Conservation (phyloP, 148 eudicot genomes). For the Heliosperma pusillum region DNA sequence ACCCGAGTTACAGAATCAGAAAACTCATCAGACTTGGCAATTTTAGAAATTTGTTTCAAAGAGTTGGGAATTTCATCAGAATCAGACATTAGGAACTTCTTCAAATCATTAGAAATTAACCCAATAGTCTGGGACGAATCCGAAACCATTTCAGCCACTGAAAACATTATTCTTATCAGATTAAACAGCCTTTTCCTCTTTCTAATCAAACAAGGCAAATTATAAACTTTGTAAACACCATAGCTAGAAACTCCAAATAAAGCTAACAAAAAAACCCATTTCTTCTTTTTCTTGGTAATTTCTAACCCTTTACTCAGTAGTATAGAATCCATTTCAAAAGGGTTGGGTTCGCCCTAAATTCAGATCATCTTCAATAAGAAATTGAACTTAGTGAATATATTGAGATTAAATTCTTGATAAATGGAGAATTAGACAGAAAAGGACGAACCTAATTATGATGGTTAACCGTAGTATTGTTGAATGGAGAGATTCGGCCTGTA, state of each 20-base stretch:
- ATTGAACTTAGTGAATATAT: not conserved
- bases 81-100: conserved; percentile 60
- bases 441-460: conserved; percentile 16
- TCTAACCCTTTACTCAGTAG: conserved; percentile 41
- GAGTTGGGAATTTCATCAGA: conserved; percentile 76
- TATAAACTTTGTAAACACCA: conserved; percentile 59
- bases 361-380: not conserved
- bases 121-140: conserved; percentile 64
- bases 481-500: not conserved
- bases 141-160: conserved; percentile 55
- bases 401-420: not conserved
- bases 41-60: conserved; percentile 69
- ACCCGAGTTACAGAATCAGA: conserved; percentile 50
- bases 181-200: conserved; percentile 49
- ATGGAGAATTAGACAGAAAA: conserved; percentile 12
- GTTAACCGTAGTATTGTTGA: not conserved
- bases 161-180: conserved; percentile 45
- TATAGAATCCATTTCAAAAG: conserved; percentile 36
- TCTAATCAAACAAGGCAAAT: conserved; percentile 48
- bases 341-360: too few relatives aligned
- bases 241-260: conserved; percentile 57
- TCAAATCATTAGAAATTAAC: conserved; percentile 68
- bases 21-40: conserved; percentile 62
- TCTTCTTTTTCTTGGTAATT: conserved; percentile 37
- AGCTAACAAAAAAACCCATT: conserved; percentile 54